These are phyloP conservation scores for Tulasnella sp. DNA, from an alignment of 768 basidiomycete genomes.

Conservation along the genomic window DNA sequence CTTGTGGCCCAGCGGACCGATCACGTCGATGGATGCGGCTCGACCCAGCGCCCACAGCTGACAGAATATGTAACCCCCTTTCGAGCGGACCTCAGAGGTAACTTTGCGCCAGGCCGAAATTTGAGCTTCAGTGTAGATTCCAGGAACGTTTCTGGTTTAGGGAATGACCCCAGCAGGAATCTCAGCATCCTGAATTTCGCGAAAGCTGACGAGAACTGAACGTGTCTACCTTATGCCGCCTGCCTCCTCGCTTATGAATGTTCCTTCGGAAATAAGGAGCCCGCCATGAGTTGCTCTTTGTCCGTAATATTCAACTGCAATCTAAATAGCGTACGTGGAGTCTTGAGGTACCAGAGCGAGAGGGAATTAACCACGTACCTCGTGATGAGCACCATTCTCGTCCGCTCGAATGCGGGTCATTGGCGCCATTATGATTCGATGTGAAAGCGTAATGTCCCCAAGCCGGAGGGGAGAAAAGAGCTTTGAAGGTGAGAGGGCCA, in stretches of 20 bases:
- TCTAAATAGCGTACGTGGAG: not conserved
- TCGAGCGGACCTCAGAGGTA: slow-evolving; percentile 36
- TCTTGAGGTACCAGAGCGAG: not conserved
- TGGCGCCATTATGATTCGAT: slow-evolving; percentile 55
- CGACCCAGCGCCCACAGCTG: slow-evolving; percentile 41
- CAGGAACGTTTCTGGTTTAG: slow-evolving; percentile 47
- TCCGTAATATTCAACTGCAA: slow-evolving; percentile 22
- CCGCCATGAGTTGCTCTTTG: slow-evolving; percentile 44
- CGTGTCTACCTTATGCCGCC: slow-evolving; percentile 8
- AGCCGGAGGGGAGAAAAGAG: slow-evolving; percentile 38
- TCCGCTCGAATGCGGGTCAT: slow-evolving; percentile 47
- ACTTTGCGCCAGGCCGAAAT: slow-evolving; percentile 53
- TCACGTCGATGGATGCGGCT: slow-evolving; percentile 13
- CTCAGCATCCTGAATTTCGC: slow-evolving; percentile 38
- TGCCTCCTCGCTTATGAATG: slow-evolving; percentile 43
- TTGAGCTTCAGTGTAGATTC: slow-evolving; percentile 62
- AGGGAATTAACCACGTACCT: not conserved
- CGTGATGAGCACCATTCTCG: slow-evolving; percentile 28
- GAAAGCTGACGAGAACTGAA: not conserved
- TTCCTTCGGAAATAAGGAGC: slow-evolving; percentile 53
- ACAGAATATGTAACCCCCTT: slow-evolving; percentile 34
- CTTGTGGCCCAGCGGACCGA: slow-evolving; percentile 21
- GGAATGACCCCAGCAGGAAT: slow-evolving; percentile 37
- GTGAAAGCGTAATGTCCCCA: slow-evolving; percentile 37
- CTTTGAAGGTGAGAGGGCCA: slow-evolving; percentile 2